A percentile compares a stretch with the other conserved stretches of the same genome.
phyloP scores from a whole-genome alignment of 2,329 filamentous ascomycete genomes.

The Colletotrichum falcatum region DNA sequence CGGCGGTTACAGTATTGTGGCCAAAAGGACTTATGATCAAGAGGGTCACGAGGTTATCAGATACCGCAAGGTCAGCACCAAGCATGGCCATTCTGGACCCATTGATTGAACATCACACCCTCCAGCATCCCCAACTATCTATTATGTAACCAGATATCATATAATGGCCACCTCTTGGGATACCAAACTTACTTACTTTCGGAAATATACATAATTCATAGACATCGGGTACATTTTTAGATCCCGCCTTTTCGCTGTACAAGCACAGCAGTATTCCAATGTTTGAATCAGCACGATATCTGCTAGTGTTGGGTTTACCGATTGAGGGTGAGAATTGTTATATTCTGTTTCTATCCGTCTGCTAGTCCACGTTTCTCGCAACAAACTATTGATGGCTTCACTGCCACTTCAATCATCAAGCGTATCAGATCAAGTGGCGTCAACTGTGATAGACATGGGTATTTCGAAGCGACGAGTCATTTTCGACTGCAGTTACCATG shows the following conservation, averaged over 20 bases:
- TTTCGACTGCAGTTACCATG: not conserved
- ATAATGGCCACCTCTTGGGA: too few species aligned
- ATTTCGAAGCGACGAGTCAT: too few species aligned
- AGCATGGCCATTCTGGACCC: not conserved
- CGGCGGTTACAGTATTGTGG: slow-evolving; percentile 62
- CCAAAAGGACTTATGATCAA: slow-evolving; percentile 56
- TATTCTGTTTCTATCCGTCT: not conserved
- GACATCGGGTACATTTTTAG: not conserved
- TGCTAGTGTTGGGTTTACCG: too few species aligned
- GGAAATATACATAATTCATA: not conserved
- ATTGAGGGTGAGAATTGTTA: not conserved
- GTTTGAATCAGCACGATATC: too few species aligned
- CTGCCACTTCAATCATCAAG: too few species aligned
- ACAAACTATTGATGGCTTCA: too few species aligned
- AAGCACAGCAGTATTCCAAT: too few species aligned
- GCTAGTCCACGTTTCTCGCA: too few species aligned
- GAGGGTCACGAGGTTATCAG: slow-evolving; percentile 54
- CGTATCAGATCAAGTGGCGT: too few species aligned
- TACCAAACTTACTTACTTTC: too few species aligned
- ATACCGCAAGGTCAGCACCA: slow-evolving; percentile 51
- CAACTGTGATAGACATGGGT: too few species aligned
- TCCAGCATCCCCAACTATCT: not conserved
- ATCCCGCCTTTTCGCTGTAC: not conserved
- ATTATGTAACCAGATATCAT: too few species aligned
- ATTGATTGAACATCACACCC: not conserved